A percentile compares a stretch with the other conserved stretches of the same genome.
These are phyloP conservation scores for Neurospora pannonica DNA, from an alignment of 495 filamentous ascomycete genomes.

Conservation along the genomic window DNA sequence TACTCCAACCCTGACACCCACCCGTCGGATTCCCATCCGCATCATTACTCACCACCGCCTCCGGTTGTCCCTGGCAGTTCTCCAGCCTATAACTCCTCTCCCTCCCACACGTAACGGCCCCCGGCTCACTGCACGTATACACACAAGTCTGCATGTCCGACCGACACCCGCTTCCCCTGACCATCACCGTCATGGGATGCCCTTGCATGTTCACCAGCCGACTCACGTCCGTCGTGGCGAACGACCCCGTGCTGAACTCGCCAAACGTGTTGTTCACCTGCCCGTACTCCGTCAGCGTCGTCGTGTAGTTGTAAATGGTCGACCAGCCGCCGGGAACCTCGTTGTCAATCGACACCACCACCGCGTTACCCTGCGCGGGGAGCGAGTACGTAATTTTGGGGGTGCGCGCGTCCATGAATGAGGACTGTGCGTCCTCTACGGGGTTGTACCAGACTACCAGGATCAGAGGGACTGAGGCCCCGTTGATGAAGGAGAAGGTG, in stretches of 20 bases:
- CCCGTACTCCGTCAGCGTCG: conserved; percentile 19
- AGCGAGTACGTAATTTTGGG: conserved; percentile 22
- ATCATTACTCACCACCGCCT: conserved; percentile 10
- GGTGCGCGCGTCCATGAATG: conserved; percentile 16
- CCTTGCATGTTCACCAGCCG: conserved; percentile 32
- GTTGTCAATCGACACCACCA: conserved; percentile 17
- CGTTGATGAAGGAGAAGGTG: conserved; percentile 20
- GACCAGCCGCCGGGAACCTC: conserved; percentile 21
- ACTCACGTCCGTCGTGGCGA: conserved; percentile 27
- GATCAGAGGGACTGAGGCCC: conserved; percentile 12
- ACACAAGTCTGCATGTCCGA: conserved; percentile 15
- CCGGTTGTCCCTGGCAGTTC: conserved; percentile 10
- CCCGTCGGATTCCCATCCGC: conserved; percentile 16
- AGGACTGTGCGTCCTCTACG: conserved; percentile 8
- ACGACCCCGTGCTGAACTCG: conserved; percentile 23
- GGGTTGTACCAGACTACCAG: conserved; percentile 16
- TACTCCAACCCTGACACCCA: conserved; percentile 21
- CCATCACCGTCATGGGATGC: conserved; percentile 17
- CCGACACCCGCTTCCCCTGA: conserved; percentile 7
- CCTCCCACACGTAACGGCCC: conserved; percentile 11
- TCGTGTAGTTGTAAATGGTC: conserved; percentile 18
- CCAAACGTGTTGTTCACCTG: conserved; percentile 30
- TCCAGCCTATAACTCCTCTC: conserved; percentile 13
- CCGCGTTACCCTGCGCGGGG: conserved; percentile 4
- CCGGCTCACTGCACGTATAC: conserved; percentile 7